Evolutionary conservation across 805 yeast species (phyloP), one percentile per base, ranked within the genome.

Genomic region (Starmera quercuum): DNA sequence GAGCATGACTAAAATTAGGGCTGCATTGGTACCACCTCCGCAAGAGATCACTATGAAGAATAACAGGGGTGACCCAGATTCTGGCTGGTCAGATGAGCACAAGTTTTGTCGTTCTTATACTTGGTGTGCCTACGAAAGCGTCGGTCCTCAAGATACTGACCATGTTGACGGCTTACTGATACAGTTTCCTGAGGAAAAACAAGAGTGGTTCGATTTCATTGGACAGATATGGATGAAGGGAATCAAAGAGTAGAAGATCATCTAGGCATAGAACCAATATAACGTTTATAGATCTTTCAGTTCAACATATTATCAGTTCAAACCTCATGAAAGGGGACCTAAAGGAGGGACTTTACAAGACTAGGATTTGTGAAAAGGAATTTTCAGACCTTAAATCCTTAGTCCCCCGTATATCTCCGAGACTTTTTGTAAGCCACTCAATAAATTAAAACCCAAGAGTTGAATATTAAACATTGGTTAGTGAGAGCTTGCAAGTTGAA

Each of bases 41-140:
- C 45, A 44, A 32, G 48, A 49, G 26, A 18, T 39, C 13, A 37
- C 37, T 8, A 40, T 49, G 16, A 38, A 39, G 3, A 58, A 62
- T 31, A 37, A 30, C 1, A 39, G 36, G 3, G 59, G 48, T 0
- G 64, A 64, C 35, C 66, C 67, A n/a, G 46, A 46, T 18, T 45
- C 44, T 32, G 65, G 60, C 1, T 65, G 71, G 71, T 45, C 36
- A 12, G 49, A 50, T 31, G 48, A 39, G 47, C 46, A 29, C 53
- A 61, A 43, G 31, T 53, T 45, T 30, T 68, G 75, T 42, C 39
- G 47, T 23, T 47, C 56, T 13, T 66, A 67, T 44, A 52, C 63
- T 12, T 68, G 72, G 72, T 68, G 74, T 53, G 73, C 68, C 1
- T 64, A 64, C 40, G 58, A 61, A 14, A 47, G 46, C 24, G 47